Evolutionary conservation across 306 rosid species (phyloP).

Genomic region (Cyclanthera cordifolia): DNA sequence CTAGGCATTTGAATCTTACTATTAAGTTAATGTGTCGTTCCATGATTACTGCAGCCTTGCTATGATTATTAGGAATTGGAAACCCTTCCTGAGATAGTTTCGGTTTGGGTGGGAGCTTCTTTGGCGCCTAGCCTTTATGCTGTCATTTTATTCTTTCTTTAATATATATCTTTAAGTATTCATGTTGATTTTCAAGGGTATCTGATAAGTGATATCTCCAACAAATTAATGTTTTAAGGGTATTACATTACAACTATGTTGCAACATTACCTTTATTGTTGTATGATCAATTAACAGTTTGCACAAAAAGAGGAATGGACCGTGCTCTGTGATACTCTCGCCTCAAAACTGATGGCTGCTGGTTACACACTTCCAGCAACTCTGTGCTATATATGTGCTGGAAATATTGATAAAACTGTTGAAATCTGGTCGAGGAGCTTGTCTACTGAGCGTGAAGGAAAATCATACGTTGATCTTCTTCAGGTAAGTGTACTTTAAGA

Average conservation of each 20-base stretch:
- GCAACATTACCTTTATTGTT: constrained; percentile 6
- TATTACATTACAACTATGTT: background rate
- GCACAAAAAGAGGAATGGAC: constrained; percentile 95
- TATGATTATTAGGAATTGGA: too few species aligned
- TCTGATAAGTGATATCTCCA: background rate
- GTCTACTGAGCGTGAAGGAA: constrained; percentile 53
- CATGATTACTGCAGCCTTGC: too few species aligned
- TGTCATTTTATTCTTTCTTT: too few species aligned
- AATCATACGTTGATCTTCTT: constrained; percentile 83
- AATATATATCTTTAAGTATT: background rate
- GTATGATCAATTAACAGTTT: constrained; percentile 54
- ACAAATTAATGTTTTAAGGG: background rate
- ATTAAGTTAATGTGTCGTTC: background rate
- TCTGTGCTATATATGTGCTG: constrained; percentile 92
- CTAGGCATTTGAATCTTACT: background rate
- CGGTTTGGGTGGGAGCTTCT: too few species aligned
- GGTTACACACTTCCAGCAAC: constrained; percentile 91
- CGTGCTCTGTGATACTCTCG: constrained; percentile 84
- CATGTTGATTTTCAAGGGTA: background rate
- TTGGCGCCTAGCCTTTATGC: too few species aligned
- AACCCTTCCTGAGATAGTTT: too few species aligned
- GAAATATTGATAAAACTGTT: constrained; percentile 92
- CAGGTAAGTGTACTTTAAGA: constrained; percentile 46
- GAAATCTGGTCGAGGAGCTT: constrained; percentile 93
- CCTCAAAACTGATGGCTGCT: constrained; percentile 75